A percentile compares a stretch with the other conserved stretches of the same genome.
These are phyloP conservation scores for Apiotrichum mycotoxinovorans DNA, from an alignment of 1,284 basidiomycete species.

Conservation along the genomic window DNA sequence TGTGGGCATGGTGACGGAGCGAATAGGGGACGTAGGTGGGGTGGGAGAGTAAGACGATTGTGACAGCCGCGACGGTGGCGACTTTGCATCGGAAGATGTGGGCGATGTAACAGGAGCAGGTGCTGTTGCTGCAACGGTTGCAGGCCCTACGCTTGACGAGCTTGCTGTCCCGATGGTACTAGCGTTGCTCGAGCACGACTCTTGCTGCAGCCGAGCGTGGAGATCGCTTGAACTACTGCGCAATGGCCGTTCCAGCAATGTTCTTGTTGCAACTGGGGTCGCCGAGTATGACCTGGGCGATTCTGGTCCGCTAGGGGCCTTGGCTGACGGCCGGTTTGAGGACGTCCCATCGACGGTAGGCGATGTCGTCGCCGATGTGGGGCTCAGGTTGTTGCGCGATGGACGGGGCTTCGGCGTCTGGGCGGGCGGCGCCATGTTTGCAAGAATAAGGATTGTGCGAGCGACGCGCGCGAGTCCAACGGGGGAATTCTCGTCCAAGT, in stretches of 20 bases:
- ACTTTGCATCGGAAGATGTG: not conserved
- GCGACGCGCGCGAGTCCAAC: slow-evolving; percentile 33
- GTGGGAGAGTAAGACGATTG: slow-evolving; percentile 1
- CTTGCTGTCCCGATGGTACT: slow-evolving; percentile 1
- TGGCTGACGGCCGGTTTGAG: not conserved
- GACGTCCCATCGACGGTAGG: not conserved
- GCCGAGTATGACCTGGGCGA: slow-evolving; percentile 5
- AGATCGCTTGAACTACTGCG: slow-evolving; percentile 21
- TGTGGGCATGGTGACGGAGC: slow-evolving; percentile 4
- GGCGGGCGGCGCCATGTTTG: slow-evolving; percentile 53
- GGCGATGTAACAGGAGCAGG: not conserved
- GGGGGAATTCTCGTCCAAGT: slow-evolving; percentile 33
- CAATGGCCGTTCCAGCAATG: slow-evolving; percentile 7
- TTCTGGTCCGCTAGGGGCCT: not conserved
- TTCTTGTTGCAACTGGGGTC: slow-evolving; percentile 1
- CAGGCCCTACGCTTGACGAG: not conserved
- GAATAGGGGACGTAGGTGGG: slow-evolving; percentile 11
- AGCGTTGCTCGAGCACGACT: slow-evolving; percentile 1
- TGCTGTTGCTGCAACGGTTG: not conserved
- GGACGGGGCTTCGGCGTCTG: not conserved
- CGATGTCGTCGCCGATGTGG: slow-evolving; percentile 1
- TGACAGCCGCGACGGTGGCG: not conserved
- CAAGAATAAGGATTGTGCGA: slow-evolving; percentile 61
- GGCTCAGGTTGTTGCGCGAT: not conserved
- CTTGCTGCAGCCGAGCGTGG: slow-evolving; percentile 9